Conservation (phyloP, 768 basidiomycete genomes). For the Suillus plorans region DNA sequence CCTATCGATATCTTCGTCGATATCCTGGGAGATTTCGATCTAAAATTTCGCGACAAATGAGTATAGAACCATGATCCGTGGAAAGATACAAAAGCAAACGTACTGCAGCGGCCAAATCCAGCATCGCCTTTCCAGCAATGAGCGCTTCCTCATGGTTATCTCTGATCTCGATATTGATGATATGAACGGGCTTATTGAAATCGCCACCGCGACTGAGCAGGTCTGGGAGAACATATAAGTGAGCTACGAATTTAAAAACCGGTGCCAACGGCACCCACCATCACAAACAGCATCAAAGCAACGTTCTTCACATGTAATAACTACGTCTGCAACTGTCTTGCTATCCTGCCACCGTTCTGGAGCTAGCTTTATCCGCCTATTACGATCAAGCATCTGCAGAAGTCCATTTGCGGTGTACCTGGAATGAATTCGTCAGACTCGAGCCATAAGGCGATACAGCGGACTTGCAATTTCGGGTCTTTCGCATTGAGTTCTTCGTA, state of each 20-base stretch:
- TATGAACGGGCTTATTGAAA: slow-evolving; percentile 88
- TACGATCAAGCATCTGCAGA: slow-evolving; percentile 94
- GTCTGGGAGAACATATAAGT: slow-evolving; percentile 46
- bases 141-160: slow-evolving; percentile 98
- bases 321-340: slow-evolving; percentile 86
- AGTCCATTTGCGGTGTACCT: slow-evolving; percentile 95
- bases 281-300: slow-evolving; percentile 99
- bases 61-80: background rate
- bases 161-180: slow-evolving; percentile 98
- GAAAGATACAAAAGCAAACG: slow-evolving; percentile 32
- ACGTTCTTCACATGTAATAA: slow-evolving; percentile 98
- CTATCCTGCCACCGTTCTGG: slow-evolving; percentile 98
- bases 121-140: slow-evolving; percentile 92
- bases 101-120: slow-evolving; percentile 88
- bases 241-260: slow-evolving; percentile 14
- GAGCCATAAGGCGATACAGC: slow-evolving; percentile 4
- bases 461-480: slow-evolving; percentile 77
- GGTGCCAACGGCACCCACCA: slow-evolving; percentile 51
- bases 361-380: slow-evolving; percentile 85
- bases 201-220: slow-evolving; percentile 86
- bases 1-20: slow-evolving; percentile 88
- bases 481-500: slow-evolving; percentile 86
- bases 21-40: slow-evolving; percentile 84
- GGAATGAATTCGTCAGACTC: slow-evolving; percentile 15
- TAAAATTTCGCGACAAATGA: slow-evolving; percentile 26